Percentiles rank a stretch among this genome's conserved stretches.
Evolutionary conservation across 2,329 filamentous ascomycete species (phyloP).

Genomic region (Decorospora gaudefroyi): DNA sequence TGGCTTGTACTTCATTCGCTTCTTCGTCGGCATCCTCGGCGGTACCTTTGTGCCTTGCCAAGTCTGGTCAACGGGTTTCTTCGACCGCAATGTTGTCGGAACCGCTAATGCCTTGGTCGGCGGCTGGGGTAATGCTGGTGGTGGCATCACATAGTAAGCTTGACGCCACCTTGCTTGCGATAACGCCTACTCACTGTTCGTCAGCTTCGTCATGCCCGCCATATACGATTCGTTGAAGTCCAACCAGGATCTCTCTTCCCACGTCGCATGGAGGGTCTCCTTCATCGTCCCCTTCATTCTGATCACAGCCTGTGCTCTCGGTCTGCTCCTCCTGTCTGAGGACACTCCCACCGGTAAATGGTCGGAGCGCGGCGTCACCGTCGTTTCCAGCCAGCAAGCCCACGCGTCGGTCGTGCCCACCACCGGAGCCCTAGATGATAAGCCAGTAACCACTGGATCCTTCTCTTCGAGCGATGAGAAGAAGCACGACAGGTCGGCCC

Average conservation of each 20-base stretch:
- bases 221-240: slow-evolving; percentile 77
- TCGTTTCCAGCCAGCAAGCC: slow-evolving; percentile 58
- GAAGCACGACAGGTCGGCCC: slow-evolving; percentile 27
- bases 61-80: slow-evolving; percentile 91
- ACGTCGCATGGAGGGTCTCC: slow-evolving; percentile 79
- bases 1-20: slow-evolving; percentile 73
- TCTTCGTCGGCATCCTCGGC: slow-evolving; percentile 80
- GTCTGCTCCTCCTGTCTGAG: slow-evolving; percentile 72
- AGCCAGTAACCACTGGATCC: slow-evolving; percentile 39
- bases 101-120: slow-evolving; percentile 84
- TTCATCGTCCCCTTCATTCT: slow-evolving; percentile 84
- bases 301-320: slow-evolving; percentile 67
- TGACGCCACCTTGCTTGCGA: not conserved
- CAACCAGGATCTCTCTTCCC: slow-evolving; percentile 61
- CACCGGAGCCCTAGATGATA: slow-evolving; percentile 57
- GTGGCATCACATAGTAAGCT: slow-evolving; percentile 76
- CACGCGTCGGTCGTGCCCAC: slow-evolving; percentile 56
- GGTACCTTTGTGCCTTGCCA: slow-evolving; percentile 83
- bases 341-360: slow-evolving; percentile 85
- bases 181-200: slow-evolving; percentile 14
- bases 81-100: slow-evolving; percentile 88
- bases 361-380: slow-evolving; percentile 68
- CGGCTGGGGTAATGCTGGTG: slow-evolving; percentile 84
- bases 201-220: slow-evolving; percentile 81
- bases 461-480: slow-evolving; percentile 49